Conservation (phyloP, 208 protist genomes). For the Wallacemonas sp. region DNA sequence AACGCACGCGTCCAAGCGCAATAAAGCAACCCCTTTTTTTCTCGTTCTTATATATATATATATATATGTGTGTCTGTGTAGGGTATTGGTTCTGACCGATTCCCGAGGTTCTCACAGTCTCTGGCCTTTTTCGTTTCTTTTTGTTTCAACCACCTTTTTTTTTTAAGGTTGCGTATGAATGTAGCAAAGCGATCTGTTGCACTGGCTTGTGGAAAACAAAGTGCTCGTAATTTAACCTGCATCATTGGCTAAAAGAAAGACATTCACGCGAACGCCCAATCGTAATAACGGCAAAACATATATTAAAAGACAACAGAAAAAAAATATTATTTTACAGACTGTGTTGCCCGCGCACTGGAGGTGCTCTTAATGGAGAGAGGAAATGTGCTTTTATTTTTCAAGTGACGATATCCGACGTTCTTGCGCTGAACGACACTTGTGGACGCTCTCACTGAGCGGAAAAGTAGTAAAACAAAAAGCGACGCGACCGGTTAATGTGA, state of each 20-base stretch:
- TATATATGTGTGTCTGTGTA: constrained; percentile 17
- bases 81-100: background rate
- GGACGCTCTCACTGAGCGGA: too few relatives aligned
- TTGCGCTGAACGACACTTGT: too few relatives aligned
- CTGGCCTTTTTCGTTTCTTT: background rate
- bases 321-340: background rate
- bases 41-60: background rate
- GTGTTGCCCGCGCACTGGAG: background rate
- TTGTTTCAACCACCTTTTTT: background rate
- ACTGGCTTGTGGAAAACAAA: background rate
- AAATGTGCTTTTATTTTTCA: constrained; percentile 1
- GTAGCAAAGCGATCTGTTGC: background rate
- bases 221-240: too few relatives aligned
- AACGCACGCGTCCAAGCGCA: too few relatives aligned
- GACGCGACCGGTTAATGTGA: too few relatives aligned
- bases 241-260: constrained; percentile 3
- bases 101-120: background rate
- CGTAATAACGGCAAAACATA: constrained; percentile 5
- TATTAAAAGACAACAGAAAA: background rate
- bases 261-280: background rate
- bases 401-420: too few relatives aligned
- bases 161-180: too few relatives aligned
- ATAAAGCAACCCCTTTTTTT: background rate
- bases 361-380: too few relatives aligned
- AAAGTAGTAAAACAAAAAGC: too few relatives aligned